Evolutionary conservation across 768 basidiomycete species (phyloP).

Genomic region (Hypsizygus marmoreus): DNA sequence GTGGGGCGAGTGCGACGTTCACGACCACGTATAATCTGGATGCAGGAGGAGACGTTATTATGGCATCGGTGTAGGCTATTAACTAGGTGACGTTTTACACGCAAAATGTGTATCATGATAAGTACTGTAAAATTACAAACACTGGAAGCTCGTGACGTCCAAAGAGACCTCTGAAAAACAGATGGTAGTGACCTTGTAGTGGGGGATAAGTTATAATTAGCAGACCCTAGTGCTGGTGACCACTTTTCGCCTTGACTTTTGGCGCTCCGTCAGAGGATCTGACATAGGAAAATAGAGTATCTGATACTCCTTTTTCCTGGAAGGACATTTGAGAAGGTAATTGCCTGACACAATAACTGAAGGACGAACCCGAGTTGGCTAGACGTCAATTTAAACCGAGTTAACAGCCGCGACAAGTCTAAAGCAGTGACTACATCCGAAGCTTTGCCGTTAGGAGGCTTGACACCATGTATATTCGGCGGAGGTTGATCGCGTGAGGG

Average conservation of each 20-base stretch:
- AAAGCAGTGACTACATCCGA: too few species aligned
- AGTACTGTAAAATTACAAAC: not conserved
- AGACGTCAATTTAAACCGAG: too few species aligned
- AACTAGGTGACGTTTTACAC: slow-evolving; percentile 10
- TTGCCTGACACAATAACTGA: too few species aligned
- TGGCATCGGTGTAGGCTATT: slow-evolving; percentile 37
- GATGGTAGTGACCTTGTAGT: not conserved
- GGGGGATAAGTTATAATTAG: slow-evolving; percentile 15
- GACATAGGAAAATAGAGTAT: slow-evolving; percentile 81
- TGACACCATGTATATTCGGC: too few species aligned
- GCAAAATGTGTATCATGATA: slow-evolving; percentile 2
- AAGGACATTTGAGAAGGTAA: too few species aligned
- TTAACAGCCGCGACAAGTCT: too few species aligned
- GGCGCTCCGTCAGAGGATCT: slow-evolving; percentile 54
- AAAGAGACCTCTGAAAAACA: not conserved
- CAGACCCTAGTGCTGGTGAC: slow-evolving; percentile 52
- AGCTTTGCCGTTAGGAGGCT: too few species aligned
- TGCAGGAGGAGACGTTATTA: slow-evolving; percentile 44
- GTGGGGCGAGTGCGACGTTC: slow-evolving; percentile 27
- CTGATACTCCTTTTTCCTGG: slow-evolving; percentile 71
- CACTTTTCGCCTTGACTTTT: slow-evolving; percentile 50
- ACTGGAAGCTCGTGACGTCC: not conserved
- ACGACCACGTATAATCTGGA: slow-evolving; percentile 21
- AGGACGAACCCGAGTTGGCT: too few species aligned
- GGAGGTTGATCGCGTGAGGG: too few species aligned